Evolutionary conservation across 2,329 filamentous ascomycete species (phyloP), one percentile per base, ranked within the genome.

Genomic region (Hypocrella siamensis): DNA sequence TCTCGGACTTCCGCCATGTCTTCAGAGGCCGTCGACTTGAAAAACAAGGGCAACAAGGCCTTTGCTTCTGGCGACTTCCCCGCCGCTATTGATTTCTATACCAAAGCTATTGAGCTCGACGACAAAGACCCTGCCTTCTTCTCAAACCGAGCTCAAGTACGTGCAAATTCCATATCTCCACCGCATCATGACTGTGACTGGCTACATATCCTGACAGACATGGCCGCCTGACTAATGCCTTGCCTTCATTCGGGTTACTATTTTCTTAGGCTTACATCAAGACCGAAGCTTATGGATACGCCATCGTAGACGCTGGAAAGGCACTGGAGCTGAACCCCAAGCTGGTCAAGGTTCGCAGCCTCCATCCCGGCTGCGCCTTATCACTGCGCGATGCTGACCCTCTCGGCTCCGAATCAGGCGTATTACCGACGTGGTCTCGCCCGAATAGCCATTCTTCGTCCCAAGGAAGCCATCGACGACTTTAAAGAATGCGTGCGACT

Each of bases 341-440:
- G 47, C 84, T 93, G 52, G 70, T 88, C 53, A 96, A 96, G 76
- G 83, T 86, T 54, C 41, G 57, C 26, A 14, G 7, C n/a, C 14
- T 8, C 28, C 22, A 9, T 9, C 17, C 7, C 27, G 18, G 14
- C 6, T 17, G 14, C 9, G 15, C n/a, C 16, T 28, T 10, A 9
- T 17, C 15, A 9, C 27, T 17, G 14, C 6, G 18, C 9, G 17
- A 28, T 32, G 17, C 11, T 19, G 17, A 30, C 19, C 28, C 14
- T 35, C 15, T 14, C 14, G 17, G 17, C 28, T 34, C 21, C 7
- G 14, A 33, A 35, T 33, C 47, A 92, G 82, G 90, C 88, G 32
- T 93, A 90, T 60, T 98, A 93, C 65, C 76, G 90, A 51, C 75
- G 90, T 59, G 90, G 88, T 32, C 73, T 93, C 17, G 86, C 88